phyloP scores from a whole-genome alignment of 1,139 yeast genomes.

The Saccharomycopsis crataegensis region DNA sequence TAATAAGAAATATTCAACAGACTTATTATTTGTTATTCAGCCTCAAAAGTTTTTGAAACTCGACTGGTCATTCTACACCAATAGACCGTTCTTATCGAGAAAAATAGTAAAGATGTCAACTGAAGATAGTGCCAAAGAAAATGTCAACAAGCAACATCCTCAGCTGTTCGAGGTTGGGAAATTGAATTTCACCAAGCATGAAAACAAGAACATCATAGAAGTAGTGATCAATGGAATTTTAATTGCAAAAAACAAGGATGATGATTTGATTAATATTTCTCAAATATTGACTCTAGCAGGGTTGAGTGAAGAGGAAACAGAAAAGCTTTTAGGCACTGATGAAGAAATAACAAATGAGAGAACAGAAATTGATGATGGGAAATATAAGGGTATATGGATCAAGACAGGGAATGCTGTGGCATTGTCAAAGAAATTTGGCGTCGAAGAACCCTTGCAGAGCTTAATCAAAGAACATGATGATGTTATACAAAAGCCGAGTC shows the following conservation, averaged over 20 bases:
- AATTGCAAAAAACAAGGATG: conserved; percentile 34
- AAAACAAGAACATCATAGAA: conserved; percentile 14
- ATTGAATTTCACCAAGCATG: conserved; percentile 8
- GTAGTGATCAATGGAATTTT: conserved; percentile 4
- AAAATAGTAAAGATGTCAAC: neutral
- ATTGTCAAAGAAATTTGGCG: conserved; percentile 55
- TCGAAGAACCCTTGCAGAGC: conserved; percentile 56
- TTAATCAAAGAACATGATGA: conserved; percentile 44
- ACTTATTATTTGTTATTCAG: too few relatives aligned
- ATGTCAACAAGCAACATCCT: neutral
- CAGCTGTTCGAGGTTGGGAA: neutral
- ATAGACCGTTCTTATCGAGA: too few relatives aligned
- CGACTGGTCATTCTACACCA: too few relatives aligned
- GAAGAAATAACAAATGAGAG: conserved; percentile 79
- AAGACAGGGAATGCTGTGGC: conserved; percentile 60
- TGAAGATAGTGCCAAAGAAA: neutral
- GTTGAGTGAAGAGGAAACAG: conserved; percentile 76
- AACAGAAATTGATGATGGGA: conserved; percentile 93
- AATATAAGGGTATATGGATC: conserved; percentile 93
- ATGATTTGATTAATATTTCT: conserved; percentile 87
- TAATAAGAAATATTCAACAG: too few relatives aligned
- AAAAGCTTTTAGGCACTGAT: conserved; percentile 29
- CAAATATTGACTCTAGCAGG: conserved; percentile 85
- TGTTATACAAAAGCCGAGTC: conserved; percentile 24
- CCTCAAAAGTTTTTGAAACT: too few relatives aligned